A percentile compares a stretch with the other conserved stretches of the same genome.
Evolutionary conservation across 163 green algal genomes (phyloP).

Genomic region (Coccomyxa subellipsoidea): DNA sequence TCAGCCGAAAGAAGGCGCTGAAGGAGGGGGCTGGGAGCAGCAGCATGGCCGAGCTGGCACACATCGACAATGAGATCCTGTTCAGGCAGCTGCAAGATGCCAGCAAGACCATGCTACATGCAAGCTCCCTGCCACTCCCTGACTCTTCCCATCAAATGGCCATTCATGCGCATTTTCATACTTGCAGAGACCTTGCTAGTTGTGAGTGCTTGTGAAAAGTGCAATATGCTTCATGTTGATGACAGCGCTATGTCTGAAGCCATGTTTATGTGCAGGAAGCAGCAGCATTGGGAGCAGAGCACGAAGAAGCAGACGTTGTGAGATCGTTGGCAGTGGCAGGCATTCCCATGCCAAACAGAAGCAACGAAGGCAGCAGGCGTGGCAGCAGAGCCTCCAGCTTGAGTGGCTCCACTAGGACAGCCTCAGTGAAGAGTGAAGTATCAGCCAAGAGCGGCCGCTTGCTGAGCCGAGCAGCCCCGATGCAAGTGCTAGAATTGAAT

Average conservation of each 20-base stretch:
- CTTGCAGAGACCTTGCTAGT: no score
- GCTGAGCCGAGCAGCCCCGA: background rate
- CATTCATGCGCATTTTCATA: no score
- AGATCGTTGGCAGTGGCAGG: background rate
- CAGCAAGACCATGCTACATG: background rate
- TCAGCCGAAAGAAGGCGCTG: background rate
- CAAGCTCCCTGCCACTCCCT: background rate
- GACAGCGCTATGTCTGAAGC: no score
- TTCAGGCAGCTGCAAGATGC: background rate
- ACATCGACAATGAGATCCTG: background rate
- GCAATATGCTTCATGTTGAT: no score
- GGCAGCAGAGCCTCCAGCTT: background rate
- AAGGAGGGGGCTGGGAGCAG: background rate
- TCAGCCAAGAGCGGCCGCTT: background rate
- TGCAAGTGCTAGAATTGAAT: background rate
- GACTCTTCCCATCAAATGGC: background rate
- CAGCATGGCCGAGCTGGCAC: background rate
- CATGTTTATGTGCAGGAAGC: conserved; percentile 3
- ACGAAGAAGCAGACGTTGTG: background rate
- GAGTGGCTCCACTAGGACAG: background rate
- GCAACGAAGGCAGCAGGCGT: background rate
- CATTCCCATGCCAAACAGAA: background rate
- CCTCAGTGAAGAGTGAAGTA: background rate
- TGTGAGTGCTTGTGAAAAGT: no score
- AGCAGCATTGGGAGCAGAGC: background rate